These are phyloP conservation scores for Lentinus polychrous DNA, from an alignment of 1,284 basidiomycete species.

Conservation along the genomic window DNA sequence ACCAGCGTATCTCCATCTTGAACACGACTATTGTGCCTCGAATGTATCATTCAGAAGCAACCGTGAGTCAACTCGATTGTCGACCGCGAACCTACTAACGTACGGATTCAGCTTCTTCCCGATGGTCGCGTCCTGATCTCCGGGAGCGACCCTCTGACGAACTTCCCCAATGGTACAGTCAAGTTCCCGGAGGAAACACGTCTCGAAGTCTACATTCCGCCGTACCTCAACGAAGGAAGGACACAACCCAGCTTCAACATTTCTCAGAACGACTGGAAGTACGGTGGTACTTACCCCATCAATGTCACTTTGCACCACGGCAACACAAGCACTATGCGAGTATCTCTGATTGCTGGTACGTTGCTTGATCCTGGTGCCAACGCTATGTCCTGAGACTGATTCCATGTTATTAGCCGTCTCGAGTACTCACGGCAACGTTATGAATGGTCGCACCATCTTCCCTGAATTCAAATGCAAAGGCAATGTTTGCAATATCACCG, in stretches of 20 bases:
- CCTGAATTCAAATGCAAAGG: slow-evolving; percentile 57
- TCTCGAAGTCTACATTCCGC: slow-evolving; percentile 70
- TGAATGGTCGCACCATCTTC: slow-evolving; percentile 67
- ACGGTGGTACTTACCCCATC: slow-evolving; percentile 45
- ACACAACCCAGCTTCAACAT: slow-evolving; percentile 54
- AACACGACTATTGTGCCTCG: slow-evolving; percentile 68
- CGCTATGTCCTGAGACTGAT: background rate
- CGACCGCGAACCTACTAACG: slow-evolving; percentile 8
- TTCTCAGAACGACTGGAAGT: slow-evolving; percentile 51
- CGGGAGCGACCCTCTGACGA: slow-evolving; percentile 63
- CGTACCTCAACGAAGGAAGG: slow-evolving; percentile 57
- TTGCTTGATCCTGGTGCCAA: background rate
- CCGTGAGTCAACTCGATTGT: slow-evolving; percentile 12
- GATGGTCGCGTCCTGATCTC: slow-evolving; percentile 68
- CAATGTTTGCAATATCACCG: slow-evolving; percentile 56
- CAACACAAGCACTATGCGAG: slow-evolving; percentile 42
- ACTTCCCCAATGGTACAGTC: slow-evolving; percentile 27
- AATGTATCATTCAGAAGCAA: slow-evolving; percentile 75
- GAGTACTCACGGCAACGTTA: slow-evolving; percentile 70
- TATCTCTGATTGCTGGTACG: slow-evolving; percentile 60
- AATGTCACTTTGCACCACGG: slow-evolving; percentile 52
- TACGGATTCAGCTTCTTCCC: slow-evolving; percentile 37
- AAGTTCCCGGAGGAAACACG: slow-evolving; percentile 63
- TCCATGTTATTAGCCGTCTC: slow-evolving; percentile 44
- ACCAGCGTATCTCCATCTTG: slow-evolving; percentile 61